Conservation (phyloP, 2,329 filamentous ascomycete species). For the Rhynchosporium secalis region DNA sequence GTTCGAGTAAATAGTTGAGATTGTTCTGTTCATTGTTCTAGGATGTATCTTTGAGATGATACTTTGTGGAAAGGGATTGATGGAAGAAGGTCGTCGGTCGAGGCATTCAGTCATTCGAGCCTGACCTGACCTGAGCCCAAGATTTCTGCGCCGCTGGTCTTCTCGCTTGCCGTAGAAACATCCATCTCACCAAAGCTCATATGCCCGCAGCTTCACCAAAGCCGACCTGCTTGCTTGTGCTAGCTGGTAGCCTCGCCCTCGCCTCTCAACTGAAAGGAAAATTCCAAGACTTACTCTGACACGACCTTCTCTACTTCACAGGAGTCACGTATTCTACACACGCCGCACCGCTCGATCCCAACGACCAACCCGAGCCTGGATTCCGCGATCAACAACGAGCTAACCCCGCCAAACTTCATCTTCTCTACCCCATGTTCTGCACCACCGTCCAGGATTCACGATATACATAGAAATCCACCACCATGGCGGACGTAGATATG, state of each 20-base stretch:
- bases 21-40: slow-evolving; percentile 36
- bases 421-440: slow-evolving; percentile 3
- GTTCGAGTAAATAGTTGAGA: slow-evolving; percentile 25
- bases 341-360: too few species aligned
- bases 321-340: not conserved
- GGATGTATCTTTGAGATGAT: slow-evolving; percentile 21
- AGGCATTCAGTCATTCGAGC: slow-evolving; percentile 9
- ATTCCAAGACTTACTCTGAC: not conserved
- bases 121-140: slow-evolving; percentile 1
- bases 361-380: too few species aligned
- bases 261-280: slow-evolving; percentile 1
- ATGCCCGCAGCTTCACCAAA: slow-evolving; percentile 4
- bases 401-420: not conserved
- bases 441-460: slow-evolving; percentile 1
- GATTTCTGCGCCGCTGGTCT: not conserved
- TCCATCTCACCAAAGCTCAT: not conserved
- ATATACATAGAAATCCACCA: slow-evolving; percentile 24
- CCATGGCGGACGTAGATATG: slow-evolving; percentile 97
- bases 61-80: slow-evolving; percentile 12
- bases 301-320: not conserved
- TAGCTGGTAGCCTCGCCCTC: slow-evolving; percentile 10
- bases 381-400: not conserved
- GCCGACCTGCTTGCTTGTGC: not conserved
- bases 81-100: slow-evolving; percentile 3
- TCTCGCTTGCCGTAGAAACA: slow-evolving; percentile 1